Evolutionary conservation across 164 flowering plant genomes (phyloP).

Genomic region (Houttuynia cordata): DNA sequence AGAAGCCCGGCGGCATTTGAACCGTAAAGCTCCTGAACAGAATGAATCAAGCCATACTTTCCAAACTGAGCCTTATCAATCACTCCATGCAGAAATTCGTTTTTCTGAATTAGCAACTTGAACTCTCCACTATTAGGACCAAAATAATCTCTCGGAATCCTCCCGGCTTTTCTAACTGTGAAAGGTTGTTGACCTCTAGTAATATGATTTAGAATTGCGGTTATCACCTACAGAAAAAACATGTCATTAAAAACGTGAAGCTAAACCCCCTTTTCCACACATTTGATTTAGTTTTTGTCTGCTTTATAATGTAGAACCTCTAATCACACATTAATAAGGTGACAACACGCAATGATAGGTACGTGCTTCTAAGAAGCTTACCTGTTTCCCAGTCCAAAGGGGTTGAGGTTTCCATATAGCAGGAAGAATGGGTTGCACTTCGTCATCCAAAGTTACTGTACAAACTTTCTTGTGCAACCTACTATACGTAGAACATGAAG

Average conservation of each 20-base stretch:
- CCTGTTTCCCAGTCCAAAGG: constrained; percentile 98
- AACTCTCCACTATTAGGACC: constrained; percentile 36
- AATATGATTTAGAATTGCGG: constrained; percentile 64
- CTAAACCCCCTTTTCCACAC: too few relatives aligned
- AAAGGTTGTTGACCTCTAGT: constrained; percentile 59
- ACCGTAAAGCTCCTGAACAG: constrained; percentile 90
- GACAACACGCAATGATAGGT: background rate
- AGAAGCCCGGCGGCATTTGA: constrained; percentile 65
- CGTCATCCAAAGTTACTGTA: constrained; percentile 32
- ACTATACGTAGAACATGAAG: constrained; percentile 15
- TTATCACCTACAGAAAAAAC: constrained; percentile 48
- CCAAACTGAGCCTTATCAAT: constrained; percentile 97
- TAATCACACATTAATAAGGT: background rate
- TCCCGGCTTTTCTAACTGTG: constrained; percentile 50
- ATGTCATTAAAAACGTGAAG: too few relatives aligned
- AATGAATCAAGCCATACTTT: constrained; percentile 82
- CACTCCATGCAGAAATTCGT: constrained; percentile 78
- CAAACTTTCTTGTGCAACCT: constrained; percentile 38
- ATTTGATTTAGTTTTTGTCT: too few relatives aligned
- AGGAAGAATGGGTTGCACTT: constrained; percentile 39
- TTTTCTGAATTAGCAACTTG: constrained; percentile 39
- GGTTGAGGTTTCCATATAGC: constrained; percentile 78
- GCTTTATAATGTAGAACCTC: too few relatives aligned
- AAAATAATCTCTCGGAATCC: constrained; percentile 47
- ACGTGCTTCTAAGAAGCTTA: constrained; percentile 3